These are phyloP conservation scores for Zangia roseola DNA, from an alignment of 768 basidiomycete species.

Conservation along the genomic window DNA sequence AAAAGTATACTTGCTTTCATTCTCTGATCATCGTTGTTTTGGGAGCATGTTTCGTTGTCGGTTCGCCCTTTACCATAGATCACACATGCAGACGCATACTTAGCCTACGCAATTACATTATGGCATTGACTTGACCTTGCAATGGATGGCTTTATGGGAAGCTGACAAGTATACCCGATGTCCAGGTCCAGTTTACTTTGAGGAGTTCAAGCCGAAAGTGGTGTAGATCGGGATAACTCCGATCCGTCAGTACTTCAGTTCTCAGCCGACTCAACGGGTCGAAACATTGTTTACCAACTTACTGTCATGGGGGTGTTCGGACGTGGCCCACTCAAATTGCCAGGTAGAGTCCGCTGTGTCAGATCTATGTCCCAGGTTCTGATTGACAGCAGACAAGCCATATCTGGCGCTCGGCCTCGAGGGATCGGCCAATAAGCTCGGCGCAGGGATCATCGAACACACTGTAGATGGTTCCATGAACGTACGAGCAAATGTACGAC, in stretches of 20 bases:
- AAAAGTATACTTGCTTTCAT: conserved; percentile 24
- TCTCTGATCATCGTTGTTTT: conserved; percentile 1
- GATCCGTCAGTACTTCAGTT: too few relatives aligned
- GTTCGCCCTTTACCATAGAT: conserved; percentile 24
- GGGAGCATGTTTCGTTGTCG: conserved; percentile 4
- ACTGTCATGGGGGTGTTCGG: conserved; percentile 13
- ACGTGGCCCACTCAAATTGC: conserved; percentile 30
- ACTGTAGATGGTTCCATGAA: conserved; percentile 64
- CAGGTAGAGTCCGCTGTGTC: conserved; percentile 28
- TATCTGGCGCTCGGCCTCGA: conserved; percentile 94
- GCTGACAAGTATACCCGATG: too few relatives aligned
- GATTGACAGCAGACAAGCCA: conserved; percentile 48
- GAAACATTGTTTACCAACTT: conserved; percentile 19
- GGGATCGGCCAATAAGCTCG: conserved; percentile 97
- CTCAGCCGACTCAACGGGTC: too few relatives aligned
- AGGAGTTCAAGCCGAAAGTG: too few relatives aligned
- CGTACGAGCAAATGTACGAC: conserved; percentile 90
- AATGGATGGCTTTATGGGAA: not conserved
- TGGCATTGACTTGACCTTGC: conserved; percentile 7
- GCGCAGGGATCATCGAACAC: conserved; percentile 90
- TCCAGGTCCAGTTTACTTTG: too few relatives aligned
- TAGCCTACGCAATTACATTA: conserved; percentile 5
- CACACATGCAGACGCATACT: conserved; percentile 15
- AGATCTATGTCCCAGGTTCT: conserved; percentile 10
- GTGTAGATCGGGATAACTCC: too few relatives aligned